Conservation (phyloP, 208 protist genomes). For the Leptomonas seymouri region DNA sequence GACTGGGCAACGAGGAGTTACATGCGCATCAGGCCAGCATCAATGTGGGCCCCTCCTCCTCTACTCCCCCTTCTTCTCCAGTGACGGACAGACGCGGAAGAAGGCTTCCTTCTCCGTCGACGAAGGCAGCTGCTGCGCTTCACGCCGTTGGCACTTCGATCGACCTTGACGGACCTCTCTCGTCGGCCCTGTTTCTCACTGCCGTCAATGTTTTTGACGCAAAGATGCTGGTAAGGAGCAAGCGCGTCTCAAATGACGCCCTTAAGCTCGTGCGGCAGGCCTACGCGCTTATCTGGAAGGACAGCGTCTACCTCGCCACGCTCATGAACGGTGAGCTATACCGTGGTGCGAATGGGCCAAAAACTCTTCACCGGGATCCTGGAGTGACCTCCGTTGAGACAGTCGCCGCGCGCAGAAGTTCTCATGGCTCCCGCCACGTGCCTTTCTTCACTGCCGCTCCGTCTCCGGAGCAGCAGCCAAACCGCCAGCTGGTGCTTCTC, state of each 20-base stretch:
- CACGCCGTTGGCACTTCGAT: constrained; percentile 26
- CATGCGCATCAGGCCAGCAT: neutral
- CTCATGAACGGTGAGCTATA: constrained; percentile 25
- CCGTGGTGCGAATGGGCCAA: neutral
- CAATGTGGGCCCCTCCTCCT: neutral
- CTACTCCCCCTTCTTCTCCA: neutral
- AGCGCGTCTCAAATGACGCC: constrained; percentile 56
- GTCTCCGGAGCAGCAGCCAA: constrained; percentile 38
- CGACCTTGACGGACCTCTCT: constrained; percentile 62
- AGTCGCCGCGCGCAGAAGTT: neutral
- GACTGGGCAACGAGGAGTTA: constrained; percentile 19
- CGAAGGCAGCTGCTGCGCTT: neutral
- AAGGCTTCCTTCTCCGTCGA: neutral
- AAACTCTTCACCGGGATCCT: neutral
- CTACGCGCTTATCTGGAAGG: constrained; percentile 74
- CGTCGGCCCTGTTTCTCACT: constrained; percentile 54
- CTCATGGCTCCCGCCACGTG: constrained; percentile 3
- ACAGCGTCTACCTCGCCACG: constrained; percentile 35
- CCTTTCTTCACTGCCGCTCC: constrained; percentile 39
- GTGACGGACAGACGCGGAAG: neutral
- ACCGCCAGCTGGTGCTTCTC: constrained; percentile 36
- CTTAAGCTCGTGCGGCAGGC: constrained; percentile 72
- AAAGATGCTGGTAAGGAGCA: constrained; percentile 54
- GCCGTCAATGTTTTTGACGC: constrained; percentile 77
- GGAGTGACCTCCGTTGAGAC: neutral